These are phyloP conservation scores for Macaranga tanarius DNA, from an alignment of 441 rosid species.

Conservation along the genomic window DNA sequence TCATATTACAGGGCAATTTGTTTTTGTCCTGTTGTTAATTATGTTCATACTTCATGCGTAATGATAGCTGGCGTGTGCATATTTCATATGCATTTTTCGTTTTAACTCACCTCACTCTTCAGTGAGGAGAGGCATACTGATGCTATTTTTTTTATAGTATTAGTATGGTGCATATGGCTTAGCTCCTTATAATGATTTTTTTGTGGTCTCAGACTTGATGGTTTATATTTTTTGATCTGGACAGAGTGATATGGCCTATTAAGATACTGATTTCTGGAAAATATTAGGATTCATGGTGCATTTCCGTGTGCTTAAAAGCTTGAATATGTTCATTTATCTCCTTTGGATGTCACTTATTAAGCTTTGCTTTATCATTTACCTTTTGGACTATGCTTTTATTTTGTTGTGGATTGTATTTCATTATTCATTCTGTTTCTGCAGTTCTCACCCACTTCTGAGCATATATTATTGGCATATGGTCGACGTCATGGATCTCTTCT, in stretches of 20 bases:
- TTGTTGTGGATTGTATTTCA: constrained; percentile 14
- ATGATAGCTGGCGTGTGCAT: neutral
- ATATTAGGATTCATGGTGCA: neutral
- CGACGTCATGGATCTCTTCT: constrained; percentile 84
- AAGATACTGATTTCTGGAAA: neutral
- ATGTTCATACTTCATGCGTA: neutral
- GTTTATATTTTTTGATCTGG: neutral
- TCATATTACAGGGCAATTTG: neutral
- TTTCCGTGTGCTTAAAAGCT: neutral
- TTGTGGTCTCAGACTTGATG: neutral
- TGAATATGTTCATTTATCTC: neutral
- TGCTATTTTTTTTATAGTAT: neutral
- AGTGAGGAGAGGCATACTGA: neutral
- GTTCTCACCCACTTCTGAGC: constrained; percentile 94
- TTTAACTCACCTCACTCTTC: neutral
- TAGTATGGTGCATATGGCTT: neutral
- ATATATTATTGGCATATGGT: constrained; percentile 80
- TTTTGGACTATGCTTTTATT: neutral
- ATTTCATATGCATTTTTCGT: neutral
- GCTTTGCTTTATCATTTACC: neutral
- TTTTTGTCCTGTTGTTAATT: neutral
- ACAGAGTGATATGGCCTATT: neutral
- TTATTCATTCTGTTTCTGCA: constrained; percentile 37
- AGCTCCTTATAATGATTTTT: neutral
- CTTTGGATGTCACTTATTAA: neutral